A percentile compares a stretch with the other conserved stretches of the same genome.
Conservation (phyloP, 768 basidiomycete genomes). For the Leccinum obscurum region DNA sequence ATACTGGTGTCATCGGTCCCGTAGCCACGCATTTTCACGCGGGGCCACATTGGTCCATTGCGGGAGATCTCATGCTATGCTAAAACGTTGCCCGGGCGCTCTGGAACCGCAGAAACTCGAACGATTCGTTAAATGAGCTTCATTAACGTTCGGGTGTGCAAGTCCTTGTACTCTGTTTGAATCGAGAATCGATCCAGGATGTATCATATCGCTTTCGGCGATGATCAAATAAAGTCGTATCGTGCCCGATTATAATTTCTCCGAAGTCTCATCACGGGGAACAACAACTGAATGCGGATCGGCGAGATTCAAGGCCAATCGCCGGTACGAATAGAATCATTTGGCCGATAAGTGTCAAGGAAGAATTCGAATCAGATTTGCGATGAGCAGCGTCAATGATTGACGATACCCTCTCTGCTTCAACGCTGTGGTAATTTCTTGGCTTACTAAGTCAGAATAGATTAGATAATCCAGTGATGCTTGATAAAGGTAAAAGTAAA, state of each 20-base stretch:
- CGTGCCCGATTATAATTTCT: not conserved
- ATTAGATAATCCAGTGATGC: conserved; percentile 29
- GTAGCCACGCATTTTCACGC: not conserved
- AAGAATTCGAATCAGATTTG: conserved; percentile 2
- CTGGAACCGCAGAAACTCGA: not conserved
- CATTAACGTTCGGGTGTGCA: not conserved
- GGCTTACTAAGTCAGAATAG: conserved; percentile 11
- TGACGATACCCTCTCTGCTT: not conserved
- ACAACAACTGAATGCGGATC: not conserved
- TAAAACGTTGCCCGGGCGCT: not conserved
- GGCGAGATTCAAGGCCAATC: not conserved
- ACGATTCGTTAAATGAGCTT: not conserved
- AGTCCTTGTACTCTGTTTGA: not conserved
- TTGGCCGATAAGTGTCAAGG: not conserved
- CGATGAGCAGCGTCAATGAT: not conserved
- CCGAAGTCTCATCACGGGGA: not conserved
- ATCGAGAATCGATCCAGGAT: not conserved
- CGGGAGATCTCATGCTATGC: not conserved
- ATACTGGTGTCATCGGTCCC: not conserved
- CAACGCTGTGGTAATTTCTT: not conserved
- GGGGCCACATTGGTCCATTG: not conserved
- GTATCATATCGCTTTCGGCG: not conserved
- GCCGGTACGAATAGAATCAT: not conserved
- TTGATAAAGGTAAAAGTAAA: conserved; percentile 14
- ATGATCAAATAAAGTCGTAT: not conserved